Evolutionary conservation across 306 rosid genomes (phyloP).

Genomic region (Astragalus membranaceus): DNA sequence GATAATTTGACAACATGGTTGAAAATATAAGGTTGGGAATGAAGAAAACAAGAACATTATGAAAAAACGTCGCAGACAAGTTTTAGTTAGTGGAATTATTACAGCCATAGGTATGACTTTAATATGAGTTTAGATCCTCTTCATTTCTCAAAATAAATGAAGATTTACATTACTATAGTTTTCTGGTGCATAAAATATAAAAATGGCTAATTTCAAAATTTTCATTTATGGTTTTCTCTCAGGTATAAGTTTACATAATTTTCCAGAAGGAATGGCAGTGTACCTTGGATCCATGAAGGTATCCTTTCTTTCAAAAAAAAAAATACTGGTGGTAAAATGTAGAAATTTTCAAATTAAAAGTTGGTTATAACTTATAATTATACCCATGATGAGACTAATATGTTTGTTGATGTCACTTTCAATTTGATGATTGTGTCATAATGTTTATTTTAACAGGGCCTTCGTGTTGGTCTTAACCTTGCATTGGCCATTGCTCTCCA

Average conservation of each 20-base stretch:
- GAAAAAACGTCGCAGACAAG: slow-evolving; percentile 87
- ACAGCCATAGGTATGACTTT: slow-evolving; percentile 75
- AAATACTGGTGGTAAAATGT: not conserved
- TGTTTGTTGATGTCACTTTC: slow-evolving; percentile 2
- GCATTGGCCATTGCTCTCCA: slow-evolving; percentile 87
- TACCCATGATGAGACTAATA: not conserved
- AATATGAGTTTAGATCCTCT: no score
- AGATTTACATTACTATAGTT: no score
- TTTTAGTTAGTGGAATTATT: slow-evolving; percentile 69
- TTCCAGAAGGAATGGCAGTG: slow-evolving; percentile 99
- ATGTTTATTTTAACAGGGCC: slow-evolving; percentile 46
- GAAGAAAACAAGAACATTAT: slow-evolving; percentile 63
- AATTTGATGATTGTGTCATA: slow-evolving; percentile 5
- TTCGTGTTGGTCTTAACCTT: slow-evolving; percentile 86
- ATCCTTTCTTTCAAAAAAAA: not conserved
- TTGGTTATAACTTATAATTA: not conserved
- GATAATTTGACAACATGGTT: slow-evolving; percentile 24
- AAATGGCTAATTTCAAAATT: not conserved
- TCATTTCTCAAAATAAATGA: no score
- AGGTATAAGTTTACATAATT: slow-evolving; percentile 93
- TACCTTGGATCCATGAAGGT: slow-evolving; percentile 97
- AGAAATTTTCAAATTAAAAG: not conserved
- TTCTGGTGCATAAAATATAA: no score
- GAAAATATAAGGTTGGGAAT: slow-evolving; percentile 49
- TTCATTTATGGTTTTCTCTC: not conserved